Base-by-base conservation (phyloP, 75 land plant species). In the Pinus tabuliformis region DNA sequence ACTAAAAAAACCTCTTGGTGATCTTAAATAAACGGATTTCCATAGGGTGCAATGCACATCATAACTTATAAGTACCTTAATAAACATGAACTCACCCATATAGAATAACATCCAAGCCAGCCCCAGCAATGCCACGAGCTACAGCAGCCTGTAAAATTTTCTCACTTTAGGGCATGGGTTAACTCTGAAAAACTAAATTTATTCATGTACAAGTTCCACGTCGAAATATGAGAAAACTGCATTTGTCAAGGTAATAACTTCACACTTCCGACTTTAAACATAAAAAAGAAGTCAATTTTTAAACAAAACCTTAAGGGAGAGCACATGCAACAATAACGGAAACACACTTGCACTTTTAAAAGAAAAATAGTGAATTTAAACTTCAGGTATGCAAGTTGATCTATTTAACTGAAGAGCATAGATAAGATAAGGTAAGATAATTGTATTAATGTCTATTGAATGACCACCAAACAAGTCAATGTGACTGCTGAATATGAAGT, bases 81-180 rank as follows among this genome's bases (percentile, higher is more conserved):
- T 49, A 42, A 9, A 72, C 30, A 60, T 37, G 76, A 20, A 84
- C 92, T 62, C 58, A 96, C 99, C 99, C 99, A 82, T 92, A 96
- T 57, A 92, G 92, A 74, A 96, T 63, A 73, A 96, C 98, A 58
- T 89, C 98, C 56, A 94, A 68, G 11, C 98, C 95, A 65, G 91
- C 91, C 73, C 88, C 76, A 72, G 86, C 77, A 76, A 96, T 79
- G 56, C 99, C 99, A 75, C 83, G 85, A 64, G 98, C 96, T 52
- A 90, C 89, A n/a, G 99, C 95, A 84, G 85, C 86, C 99, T 96
- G 89, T 12, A 84, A 65, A 56, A 37, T 24, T 57, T 74, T 42
- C 72, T 66, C 17, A 66, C 20, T 68, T 68, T 12, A n/a, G 54
- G 11, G 8, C 12, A 11, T 9, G 11, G 12, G 72, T 39, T 45